A percentile compares a stretch with the other conserved stretches of the same genome.
phyloP scores from a whole-genome alignment of 225 moss, liverwort and hornwort genomes.

The Ulota crispa region DNA sequence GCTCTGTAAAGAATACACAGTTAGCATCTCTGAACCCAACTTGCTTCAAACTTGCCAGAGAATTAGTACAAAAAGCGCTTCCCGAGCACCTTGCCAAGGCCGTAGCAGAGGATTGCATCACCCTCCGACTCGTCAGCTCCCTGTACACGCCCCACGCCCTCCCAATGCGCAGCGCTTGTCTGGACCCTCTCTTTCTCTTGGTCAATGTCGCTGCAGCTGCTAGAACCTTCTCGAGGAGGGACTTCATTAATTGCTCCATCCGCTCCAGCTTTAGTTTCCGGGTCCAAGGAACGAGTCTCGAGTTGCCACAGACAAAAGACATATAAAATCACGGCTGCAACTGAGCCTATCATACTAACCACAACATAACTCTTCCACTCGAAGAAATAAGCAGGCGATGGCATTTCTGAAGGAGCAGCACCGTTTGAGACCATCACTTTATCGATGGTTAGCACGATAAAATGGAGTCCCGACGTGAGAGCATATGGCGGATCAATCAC shows the following conservation, averaged over 20 bases:
- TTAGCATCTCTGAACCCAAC: slow-evolving; percentile 21
- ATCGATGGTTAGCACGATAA: slow-evolving; percentile 66
- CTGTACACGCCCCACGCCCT: slow-evolving; percentile 58
- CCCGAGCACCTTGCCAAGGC: slow-evolving; percentile 70
- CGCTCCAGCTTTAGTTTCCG: slow-evolving; percentile 53
- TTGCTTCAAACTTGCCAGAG: slow-evolving; percentile 9
- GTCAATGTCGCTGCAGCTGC: slow-evolving; percentile 54
- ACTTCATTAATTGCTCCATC: slow-evolving; percentile 38
- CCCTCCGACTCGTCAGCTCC: slow-evolving; percentile 80
- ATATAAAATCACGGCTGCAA: slow-evolving; percentile 59
- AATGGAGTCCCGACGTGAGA: slow-evolving; percentile 75
- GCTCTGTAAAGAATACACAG: slow-evolving; percentile 46
- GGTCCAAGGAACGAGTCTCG: slow-evolving; percentile 60
- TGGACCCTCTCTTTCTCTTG: slow-evolving; percentile 78
- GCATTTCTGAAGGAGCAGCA: slow-evolving; percentile 51
- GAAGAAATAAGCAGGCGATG: slow-evolving; percentile 59
- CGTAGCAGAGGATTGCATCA: slow-evolving; percentile 74
- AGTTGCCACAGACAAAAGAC: slow-evolving; percentile 73
- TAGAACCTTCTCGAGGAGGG: slow-evolving; percentile 46
- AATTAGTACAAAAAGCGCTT: slow-evolving; percentile 21
- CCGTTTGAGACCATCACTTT: slow-evolving; percentile 52
- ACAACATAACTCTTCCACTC: slow-evolving; percentile 71
- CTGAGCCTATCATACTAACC: slow-evolving; percentile 69
- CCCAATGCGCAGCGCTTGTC: slow-evolving; percentile 70
- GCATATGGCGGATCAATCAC: slow-evolving; percentile 86